Conservation (phyloP, 371 early-diverging fungal genomes). For the Blakeslea trispora region DNA sequence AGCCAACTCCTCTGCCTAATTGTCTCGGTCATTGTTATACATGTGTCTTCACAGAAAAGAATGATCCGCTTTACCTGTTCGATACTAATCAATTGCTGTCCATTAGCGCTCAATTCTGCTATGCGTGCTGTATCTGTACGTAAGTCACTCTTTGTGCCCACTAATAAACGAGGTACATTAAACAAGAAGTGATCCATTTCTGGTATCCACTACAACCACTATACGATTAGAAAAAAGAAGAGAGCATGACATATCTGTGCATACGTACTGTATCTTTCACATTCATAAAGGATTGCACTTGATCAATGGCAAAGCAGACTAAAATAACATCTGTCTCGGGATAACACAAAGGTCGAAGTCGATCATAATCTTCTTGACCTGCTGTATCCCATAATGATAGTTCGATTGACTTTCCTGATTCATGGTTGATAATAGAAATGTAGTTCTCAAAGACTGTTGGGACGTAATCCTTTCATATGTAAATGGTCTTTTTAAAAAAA, state of each 20-base stretch:
- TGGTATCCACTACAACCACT: slow-evolving; percentile 19
- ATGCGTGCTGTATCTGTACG: slow-evolving; percentile 14
- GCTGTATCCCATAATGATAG: slow-evolving; percentile 90
- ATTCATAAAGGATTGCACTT: slow-evolving; percentile 46
- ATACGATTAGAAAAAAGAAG: too few species aligned
- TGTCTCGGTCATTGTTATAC: not conserved
- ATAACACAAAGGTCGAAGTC: slow-evolving; percentile 50
- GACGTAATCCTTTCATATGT: slow-evolving; percentile 30
- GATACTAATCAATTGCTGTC: slow-evolving; percentile 18
- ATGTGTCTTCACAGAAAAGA: too few species aligned
- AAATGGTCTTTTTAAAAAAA: too few species aligned
- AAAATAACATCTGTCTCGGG: slow-evolving; percentile 51
- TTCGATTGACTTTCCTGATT: slow-evolving; percentile 73
- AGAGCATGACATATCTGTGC: not conserved
- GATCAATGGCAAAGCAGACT: slow-evolving; percentile 51
- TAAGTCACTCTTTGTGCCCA: slow-evolving; percentile 25
- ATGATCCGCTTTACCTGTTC: slow-evolving; percentile 21
- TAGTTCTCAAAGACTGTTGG: slow-evolving; percentile 84
- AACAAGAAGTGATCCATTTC: slow-evolving; percentile 29
- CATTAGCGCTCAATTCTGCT: slow-evolving; percentile 15
- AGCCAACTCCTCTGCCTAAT: slow-evolving; percentile 22
- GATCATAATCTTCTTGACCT: slow-evolving; percentile 63
- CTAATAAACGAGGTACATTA: slow-evolving; percentile 25
- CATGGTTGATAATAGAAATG: slow-evolving; percentile 70
- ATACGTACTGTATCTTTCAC: slow-evolving; percentile 26